phyloP scores from a whole-genome alignment of 2,329 filamentous ascomycete species.

The Fusarium palustre region DNA sequence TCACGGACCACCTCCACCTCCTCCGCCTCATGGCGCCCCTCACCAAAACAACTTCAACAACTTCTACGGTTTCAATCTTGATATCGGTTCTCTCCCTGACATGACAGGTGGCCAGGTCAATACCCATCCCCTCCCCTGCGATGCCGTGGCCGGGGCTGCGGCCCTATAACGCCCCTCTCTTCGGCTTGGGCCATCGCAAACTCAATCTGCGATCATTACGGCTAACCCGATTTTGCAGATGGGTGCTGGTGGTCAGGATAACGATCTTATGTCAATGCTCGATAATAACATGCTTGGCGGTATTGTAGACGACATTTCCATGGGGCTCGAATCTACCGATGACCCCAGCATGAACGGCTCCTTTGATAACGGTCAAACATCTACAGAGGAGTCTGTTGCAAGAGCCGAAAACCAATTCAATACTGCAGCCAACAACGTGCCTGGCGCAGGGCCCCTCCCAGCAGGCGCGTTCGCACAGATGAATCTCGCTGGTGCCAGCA shows the following conservation, averaged over 20 bases:
- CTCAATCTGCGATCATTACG: constrained; percentile 25
- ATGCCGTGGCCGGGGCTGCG: constrained; percentile 31
- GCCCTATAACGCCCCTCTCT: constrained; percentile 23
- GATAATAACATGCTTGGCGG: constrained; percentile 56
- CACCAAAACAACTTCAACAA: constrained; percentile 47
- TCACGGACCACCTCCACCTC: constrained; percentile 52
- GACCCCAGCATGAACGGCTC: constrained; percentile 42
- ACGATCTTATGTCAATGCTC: constrained; percentile 59
- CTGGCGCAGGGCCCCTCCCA: constrained; percentile 58
- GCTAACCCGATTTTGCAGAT: constrained; percentile 44
- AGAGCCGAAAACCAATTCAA: constrained; percentile 52
- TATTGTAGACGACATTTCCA: constrained; percentile 55
- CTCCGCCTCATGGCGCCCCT: constrained; percentile 44
- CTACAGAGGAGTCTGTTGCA: constrained; percentile 49
- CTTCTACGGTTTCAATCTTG: constrained; percentile 53
- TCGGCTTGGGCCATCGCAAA: constrained; percentile 32
- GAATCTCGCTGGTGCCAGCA: constrained; percentile 54
- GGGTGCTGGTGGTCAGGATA: constrained; percentile 48
- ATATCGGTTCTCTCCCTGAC: constrained; percentile 47
- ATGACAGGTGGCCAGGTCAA: constrained; percentile 45
- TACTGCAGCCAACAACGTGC: constrained; percentile 53
- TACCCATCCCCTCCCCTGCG: constrained; percentile 28
- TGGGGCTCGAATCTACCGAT: constrained; percentile 57
- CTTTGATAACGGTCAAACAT: constrained; percentile 38
- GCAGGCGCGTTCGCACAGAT: constrained; percentile 53